These are phyloP conservation scores for Coriaria nepalensis DNA, from an alignment of 306 rosid species.

Conservation along the genomic window DNA sequence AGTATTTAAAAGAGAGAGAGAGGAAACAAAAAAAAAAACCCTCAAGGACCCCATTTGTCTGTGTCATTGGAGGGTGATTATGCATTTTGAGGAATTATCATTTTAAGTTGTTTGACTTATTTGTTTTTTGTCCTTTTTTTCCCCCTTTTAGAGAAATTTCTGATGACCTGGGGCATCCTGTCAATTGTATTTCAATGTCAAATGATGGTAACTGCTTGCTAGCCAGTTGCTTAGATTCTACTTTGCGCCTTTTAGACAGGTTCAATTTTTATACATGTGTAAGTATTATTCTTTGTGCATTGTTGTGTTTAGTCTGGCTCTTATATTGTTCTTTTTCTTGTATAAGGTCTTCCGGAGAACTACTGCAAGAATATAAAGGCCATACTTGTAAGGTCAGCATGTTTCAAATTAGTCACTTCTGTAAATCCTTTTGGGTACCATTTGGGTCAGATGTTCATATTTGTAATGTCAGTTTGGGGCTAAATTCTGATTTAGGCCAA, in stretches of 20 bases:
- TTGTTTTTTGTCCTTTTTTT: neutral
- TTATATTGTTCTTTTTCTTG: conserved; percentile 13
- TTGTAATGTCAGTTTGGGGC: neutral
- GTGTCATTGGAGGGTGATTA: neutral
- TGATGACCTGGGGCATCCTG: conserved; percentile 76
- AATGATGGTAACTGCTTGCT: conserved; percentile 81
- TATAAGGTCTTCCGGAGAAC: conserved; percentile 69
- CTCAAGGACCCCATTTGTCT: neutral
- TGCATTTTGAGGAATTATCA: neutral
- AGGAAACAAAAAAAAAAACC: too few relatives aligned
- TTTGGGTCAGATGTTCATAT: neutral
- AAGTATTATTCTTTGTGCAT: neutral
- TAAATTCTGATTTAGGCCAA: too few relatives aligned
- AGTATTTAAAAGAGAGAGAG: too few relatives aligned
- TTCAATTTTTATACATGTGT: neutral
- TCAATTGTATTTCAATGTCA: conserved; percentile 84
- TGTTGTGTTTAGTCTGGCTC: conserved; percentile 2
- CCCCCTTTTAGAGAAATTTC: conserved; percentile 54
- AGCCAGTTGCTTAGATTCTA: conserved; percentile 80
- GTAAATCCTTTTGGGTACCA: neutral
- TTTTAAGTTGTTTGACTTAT: neutral
- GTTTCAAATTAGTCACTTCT: conserved; percentile 1
- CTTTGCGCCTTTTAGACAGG: conserved; percentile 73
- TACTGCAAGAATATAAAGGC: conserved; percentile 76
- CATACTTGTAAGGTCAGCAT: conserved; percentile 70